A percentile compares a stretch with the other conserved stretches of the same genome.
Conservation (phyloP, 371 early-diverging fungal species). For the Mortierella sp. region DNA sequence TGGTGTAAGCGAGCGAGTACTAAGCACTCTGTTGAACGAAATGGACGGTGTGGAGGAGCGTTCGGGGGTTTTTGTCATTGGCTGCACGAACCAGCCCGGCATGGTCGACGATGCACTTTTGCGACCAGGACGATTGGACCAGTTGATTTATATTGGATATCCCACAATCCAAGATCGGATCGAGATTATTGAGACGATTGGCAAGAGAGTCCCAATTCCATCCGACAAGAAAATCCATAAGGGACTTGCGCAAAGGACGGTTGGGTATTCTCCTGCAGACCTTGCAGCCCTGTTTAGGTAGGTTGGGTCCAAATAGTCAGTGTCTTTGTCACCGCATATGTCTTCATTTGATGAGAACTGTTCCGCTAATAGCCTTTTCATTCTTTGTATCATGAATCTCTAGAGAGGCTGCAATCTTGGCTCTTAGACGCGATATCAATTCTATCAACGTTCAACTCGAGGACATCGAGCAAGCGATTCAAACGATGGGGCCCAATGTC, state of each 20-base stretch:
- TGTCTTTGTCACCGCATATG: too few relatives aligned
- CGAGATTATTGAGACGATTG: constrained; percentile 38
- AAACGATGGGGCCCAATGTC: constrained; percentile 22
- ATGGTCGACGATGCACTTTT: constrained; percentile 89
- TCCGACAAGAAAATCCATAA: background rate
- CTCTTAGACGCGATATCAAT: constrained; percentile 33
- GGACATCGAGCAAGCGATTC: constrained; percentile 18
- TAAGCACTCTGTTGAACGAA: constrained; percentile 80
- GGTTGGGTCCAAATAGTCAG: background rate
- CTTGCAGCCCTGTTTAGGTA: constrained; percentile 43
- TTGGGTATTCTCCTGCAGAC: constrained; percentile 46
- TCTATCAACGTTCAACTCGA: constrained; percentile 11
- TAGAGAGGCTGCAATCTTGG: constrained; percentile 56
- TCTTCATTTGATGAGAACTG: too few relatives aligned
- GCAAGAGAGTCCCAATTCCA: constrained; percentile 24
- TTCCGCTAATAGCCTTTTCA: too few relatives aligned
- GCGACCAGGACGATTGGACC: constrained; percentile 85
- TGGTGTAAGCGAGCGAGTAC: constrained; percentile 81
- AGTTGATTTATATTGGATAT: constrained; percentile 71
- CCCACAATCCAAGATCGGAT: constrained; percentile 55
- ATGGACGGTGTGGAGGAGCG: constrained; percentile 84
- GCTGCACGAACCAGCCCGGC: constrained; percentile 83
- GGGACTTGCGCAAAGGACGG: constrained; percentile 16
- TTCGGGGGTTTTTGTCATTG: constrained; percentile 81
- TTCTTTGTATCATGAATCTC: background rate